Base-by-base conservation (phyloP, 2,329 filamentous ascomycete species). In the Zymoseptoria brevis region DNA sequence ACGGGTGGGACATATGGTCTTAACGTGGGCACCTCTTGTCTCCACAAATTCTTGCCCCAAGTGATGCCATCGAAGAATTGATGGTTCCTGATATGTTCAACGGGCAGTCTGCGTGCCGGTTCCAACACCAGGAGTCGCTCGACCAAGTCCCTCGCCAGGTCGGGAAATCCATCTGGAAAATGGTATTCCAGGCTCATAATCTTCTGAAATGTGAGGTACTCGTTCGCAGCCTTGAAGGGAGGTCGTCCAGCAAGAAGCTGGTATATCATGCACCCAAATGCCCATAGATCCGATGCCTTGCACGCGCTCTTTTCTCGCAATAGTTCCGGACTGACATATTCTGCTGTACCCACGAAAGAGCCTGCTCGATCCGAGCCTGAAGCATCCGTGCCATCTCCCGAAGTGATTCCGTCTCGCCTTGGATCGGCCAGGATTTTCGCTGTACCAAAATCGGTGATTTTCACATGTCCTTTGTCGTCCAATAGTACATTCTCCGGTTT, bases 371-470 rank as follows among this genome's bases (percentile, higher is more conserved):
- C 85, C 56, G 87, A 84, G 51, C 90, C 86, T 19, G 76, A 74
- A 30, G 78, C 78, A 58, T 85, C 82, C n/a, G 79, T 67, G 19
- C 80, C 78, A 65, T 82, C 77, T 7, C 81, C 77, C 48, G 74
- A 61, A 8, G 70, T 66, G 4, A 60, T 75, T 52, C 62, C 65
- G n/a, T 66, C 59, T 22, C 50, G 59, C 11, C 64, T 63, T 29
- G 76, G 72, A 55, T 87, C 86, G 9, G 64, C 63, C 52, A 99
- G 79, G 62, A 99, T 84, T 73, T 96, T 97, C n/a, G 94, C 94
- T 0, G 94, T 99, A 50, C 94, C 94, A 71, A 99, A 99, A 75
- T 99, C 94, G 7, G 94, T 99, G 65, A 99, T 96, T 74, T 99
- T 99, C 75, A 97, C 87, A 69, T 97, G 90, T 89, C 96, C 95